These are phyloP conservation scores for Salix caprea DNA, from an alignment of 345 rosid genomes.

Conservation along the genomic window DNA sequence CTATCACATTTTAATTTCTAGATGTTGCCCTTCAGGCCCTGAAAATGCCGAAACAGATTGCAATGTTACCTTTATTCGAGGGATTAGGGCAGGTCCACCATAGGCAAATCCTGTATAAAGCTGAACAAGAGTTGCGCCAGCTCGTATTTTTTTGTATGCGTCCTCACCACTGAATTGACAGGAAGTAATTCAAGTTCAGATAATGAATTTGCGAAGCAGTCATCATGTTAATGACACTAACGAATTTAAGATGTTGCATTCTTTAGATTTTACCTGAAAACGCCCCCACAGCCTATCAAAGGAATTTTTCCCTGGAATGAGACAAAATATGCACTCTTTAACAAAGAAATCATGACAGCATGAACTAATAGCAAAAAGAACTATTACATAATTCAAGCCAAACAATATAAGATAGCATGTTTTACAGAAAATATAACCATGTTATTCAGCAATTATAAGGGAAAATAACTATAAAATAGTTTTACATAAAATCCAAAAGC, in stretches of 20 bases:
- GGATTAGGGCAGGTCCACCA: constrained; percentile 96
- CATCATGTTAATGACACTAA: background rate
- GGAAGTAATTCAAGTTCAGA: constrained; percentile 1
- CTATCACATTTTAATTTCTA: background rate
- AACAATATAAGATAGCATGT: background rate
- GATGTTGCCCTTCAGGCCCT: background rate
- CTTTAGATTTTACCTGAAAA: constrained; percentile 63
- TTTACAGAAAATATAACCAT: background rate
- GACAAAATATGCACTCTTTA: constrained; percentile 6
- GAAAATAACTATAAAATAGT: background rate
- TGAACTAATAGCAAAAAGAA: background rate
- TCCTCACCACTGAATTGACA: constrained; percentile 77
- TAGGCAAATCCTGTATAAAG: constrained; percentile 90
- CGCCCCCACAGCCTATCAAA: constrained; percentile 87
- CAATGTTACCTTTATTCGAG: constrained; percentile 67
- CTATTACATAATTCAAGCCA: background rate
- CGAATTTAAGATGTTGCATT: background rate
- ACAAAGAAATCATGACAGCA: background rate
- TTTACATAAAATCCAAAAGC: background rate
- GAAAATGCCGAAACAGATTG: background rate
- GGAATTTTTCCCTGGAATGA: constrained; percentile 79
- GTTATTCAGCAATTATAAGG: too few relatives aligned
- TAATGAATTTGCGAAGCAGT: background rate
- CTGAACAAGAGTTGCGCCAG: constrained; percentile 96
- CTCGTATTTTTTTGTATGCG: constrained; percentile 87